Evolutionary conservation across 176 grass and related monocot genomes (phyloP).

Genomic region (Pharus latifolius): DNA sequence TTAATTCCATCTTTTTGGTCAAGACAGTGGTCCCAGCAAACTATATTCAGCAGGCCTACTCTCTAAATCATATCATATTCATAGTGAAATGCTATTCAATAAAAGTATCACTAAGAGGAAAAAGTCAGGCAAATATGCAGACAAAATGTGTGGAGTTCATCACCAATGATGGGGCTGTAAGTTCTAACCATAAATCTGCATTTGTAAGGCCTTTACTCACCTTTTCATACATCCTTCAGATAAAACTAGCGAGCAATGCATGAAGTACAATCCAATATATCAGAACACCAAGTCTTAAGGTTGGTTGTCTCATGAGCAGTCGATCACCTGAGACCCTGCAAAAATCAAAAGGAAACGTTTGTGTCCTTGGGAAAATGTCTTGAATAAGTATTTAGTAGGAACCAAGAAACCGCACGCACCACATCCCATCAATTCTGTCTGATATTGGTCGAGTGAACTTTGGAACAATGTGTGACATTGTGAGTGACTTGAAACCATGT

Average conservation of each 20-base stretch:
- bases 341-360: slow-evolving; percentile 17
- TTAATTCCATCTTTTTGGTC: too few species aligned
- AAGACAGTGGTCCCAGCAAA: too few species aligned
- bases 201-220: not conserved
- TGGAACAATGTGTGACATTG: slow-evolving; percentile 76
- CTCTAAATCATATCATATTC: not conserved
- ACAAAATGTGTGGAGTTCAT: not conserved
- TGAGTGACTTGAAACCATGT: slow-evolving; percentile 95
- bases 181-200: not conserved
- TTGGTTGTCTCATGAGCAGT: slow-evolving; percentile 92
- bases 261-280: slow-evolving; percentile 80
- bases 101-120: not conserved
- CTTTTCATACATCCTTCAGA: slow-evolving; percentile 49
- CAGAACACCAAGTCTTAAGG: slow-evolving; percentile 65
- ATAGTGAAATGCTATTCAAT: not conserved
- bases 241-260: slow-evolving; percentile 85
- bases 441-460: slow-evolving; percentile 83
- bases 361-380: not conserved
- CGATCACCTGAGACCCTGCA: slow-evolving; percentile 93
- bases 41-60: not conserved
- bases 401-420: slow-evolving; percentile 35
- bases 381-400: slow-evolving; percentile 14
- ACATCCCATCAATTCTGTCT: slow-evolving; percentile 92
- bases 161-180: not conserved
- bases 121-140: not conserved